Base-by-base conservation (phyloP, 192 early-diverging fungal genomes). In the Phycomyces nitens region DNA sequence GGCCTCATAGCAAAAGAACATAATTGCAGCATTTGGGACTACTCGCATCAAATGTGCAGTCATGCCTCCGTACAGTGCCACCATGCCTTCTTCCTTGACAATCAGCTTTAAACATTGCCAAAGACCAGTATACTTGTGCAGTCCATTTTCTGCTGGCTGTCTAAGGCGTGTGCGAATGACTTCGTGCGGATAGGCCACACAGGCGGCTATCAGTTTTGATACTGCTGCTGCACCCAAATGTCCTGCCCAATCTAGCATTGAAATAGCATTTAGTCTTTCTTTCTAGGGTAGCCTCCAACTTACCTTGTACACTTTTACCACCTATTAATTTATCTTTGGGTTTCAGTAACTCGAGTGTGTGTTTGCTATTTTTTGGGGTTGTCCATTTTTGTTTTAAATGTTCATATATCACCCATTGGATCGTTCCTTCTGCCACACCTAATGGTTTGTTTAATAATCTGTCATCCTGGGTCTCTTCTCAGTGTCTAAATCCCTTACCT, bases 381-480 rank as follows among this genome's bases (percentile, higher is more conserved):
- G 29, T 56, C 60, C 23, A 65, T 40, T 47, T 58, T 56, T 78
- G 76, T 71, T 99, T 99, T 26, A 99, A 76, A 24, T 92, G 84
- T 73, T 99, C 97, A 74, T 99, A 99, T 26, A 92, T 86, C 38
- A 94, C 88, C 88, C 96, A 99, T 74, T 99, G 97, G 29, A 97
- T 88, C 0, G 94, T 92, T 41, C 88, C 84, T 65, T 99, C 95
- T 2, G 88, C 81, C 0, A 96, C 83, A 9, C 96, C 91, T 86
- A 71, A 52, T 18, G 3, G 57, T 51, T 22, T 58, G 21, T 43
- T 18, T 47, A 42, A 44, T 50, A 64, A 21, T 56, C 20, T 24
- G 56, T 7, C 16, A n/a, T n/a, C 0, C 22, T 11, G 4, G 20
- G 23, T 21, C 2, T n/a, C n/a, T n/a, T n/a, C n/a, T n/a, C n/a